Conservation (phyloP, 179 eudicot species). For the Actinidia polygama region DNA sequence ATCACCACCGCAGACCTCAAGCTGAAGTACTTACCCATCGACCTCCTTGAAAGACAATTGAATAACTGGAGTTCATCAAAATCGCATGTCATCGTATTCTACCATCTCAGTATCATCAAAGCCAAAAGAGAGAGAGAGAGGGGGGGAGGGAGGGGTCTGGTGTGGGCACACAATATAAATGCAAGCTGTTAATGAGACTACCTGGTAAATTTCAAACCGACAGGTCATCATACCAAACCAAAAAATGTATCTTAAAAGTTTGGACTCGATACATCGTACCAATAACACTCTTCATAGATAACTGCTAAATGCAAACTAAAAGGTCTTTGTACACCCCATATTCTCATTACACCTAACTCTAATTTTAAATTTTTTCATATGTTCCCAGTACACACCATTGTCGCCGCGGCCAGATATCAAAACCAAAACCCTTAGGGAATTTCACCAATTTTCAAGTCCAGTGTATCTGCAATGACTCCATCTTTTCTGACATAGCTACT, state of each 20-base stretch:
- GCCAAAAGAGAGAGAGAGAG: neutral
- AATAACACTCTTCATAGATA: neutral
- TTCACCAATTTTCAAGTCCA: too few relatives aligned
- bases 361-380: too few relatives aligned
- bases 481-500: too few relatives aligned
- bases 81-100: neutral
- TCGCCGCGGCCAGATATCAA: too few relatives aligned
- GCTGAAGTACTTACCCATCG: slow-evolving; percentile 6
- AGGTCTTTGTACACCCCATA: too few relatives aligned
- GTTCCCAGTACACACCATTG: too few relatives aligned
- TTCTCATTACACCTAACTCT: too few relatives aligned
- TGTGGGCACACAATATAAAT: neutral
- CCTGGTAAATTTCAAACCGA: neutral
- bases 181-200: neutral
- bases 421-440: too few relatives aligned
- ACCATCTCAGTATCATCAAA: neutral
- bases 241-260: neutral
- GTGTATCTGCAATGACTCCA: too few relatives aligned
- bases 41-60: neutral
- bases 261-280: slow-evolving; percentile 5
- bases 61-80: neutral
- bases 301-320: too few relatives aligned
- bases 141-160: too few relatives aligned
- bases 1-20: neutral
- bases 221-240: neutral